Evolutionary conservation across 208 protist genomes (phyloP), one percentile per base, ranked within the genome.

Genomic region (Herpetomonas samuelpessoai): DNA sequence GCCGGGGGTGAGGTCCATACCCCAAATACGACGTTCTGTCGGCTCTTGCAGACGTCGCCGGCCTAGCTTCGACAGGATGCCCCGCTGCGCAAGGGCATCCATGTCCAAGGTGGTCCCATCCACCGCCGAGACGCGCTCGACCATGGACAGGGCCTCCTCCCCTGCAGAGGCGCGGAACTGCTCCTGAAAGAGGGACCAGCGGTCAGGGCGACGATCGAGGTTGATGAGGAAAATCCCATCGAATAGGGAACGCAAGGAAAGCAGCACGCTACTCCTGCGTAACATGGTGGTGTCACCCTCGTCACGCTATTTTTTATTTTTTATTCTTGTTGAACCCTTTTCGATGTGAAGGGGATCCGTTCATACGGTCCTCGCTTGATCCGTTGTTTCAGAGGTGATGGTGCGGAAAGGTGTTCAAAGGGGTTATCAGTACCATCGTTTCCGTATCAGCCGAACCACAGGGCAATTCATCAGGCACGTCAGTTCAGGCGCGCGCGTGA

Each of bases 1-100:
- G 0, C 72, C 80, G 16, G 62, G 67, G 47, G 68, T 95, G 14
- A 95, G 61, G 56, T 95, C 88, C 88, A 95, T 95, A 12, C 88
- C 88, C 85, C 88, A 95, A 29, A 95, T 74, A 16, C 57, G 79
- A 19, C 79, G 71, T 3, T n/a, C n/a, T 10, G 67, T 30, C 2
- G 57, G 55, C 45, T 76, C 71, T 7, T 55, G 48, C 44, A 92
- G 56, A 0, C 88, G 88, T 26, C 58, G 27, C 18, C 62, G 45
- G 18, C 85, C 88, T 3, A 95, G 63, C 26, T 59, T 31, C 6
- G 88, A 91, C 16, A 95, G 53, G 16, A 92, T 56, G 25, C 87
- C 83, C 44, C 59, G 67, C 2, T 56, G 59, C 19, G 67, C 45
- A 26, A 77, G 69, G 31, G 54, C 58, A 14, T 52, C 31, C 27